A percentile compares a stretch with the other conserved stretches of the same genome.
Evolutionary conservation across 495 filamentous ascomycete species (phyloP).

Genomic region (Penicillium tannophilum): DNA sequence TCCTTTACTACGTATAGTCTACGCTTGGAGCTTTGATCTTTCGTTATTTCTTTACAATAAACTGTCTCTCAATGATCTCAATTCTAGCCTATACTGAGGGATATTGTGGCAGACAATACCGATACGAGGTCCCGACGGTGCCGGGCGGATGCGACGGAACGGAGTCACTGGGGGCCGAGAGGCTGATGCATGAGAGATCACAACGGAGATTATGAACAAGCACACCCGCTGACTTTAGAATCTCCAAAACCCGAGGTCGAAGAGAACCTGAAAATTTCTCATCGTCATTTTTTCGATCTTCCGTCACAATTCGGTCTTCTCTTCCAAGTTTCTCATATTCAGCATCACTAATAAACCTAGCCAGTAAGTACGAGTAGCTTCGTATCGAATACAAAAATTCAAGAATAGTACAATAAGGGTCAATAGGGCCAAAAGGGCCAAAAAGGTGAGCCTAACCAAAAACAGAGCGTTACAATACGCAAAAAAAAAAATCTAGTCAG

Average conservation of each 20-base stretch:
- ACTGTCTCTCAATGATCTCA: not conserved
- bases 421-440: not conserved
- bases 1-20: not conserved
- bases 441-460: not conserved
- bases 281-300: not conserved
- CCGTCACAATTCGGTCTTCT: not conserved
- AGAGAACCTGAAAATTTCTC: not conserved
- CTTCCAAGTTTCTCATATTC: not conserved
- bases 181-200: conserved; percentile 28
- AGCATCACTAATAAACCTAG: not conserved
- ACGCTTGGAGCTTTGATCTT: not conserved
- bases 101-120: not conserved
- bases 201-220: conserved; percentile 22
- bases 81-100: not conserved
- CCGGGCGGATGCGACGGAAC: conserved; percentile 41
- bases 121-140: conserved; percentile 19
- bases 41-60: not conserved
- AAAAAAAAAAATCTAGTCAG: not conserved
- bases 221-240: conserved; percentile 11
- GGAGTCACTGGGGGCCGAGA: conserved; percentile 34
- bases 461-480: not conserved
- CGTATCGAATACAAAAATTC: not conserved
- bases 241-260: conserved; percentile 4
- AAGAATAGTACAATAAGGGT: not conserved
- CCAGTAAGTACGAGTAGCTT: not conserved